phyloP scores from a whole-genome alignment of 345 rosid species.

The Salix udensis region DNA sequence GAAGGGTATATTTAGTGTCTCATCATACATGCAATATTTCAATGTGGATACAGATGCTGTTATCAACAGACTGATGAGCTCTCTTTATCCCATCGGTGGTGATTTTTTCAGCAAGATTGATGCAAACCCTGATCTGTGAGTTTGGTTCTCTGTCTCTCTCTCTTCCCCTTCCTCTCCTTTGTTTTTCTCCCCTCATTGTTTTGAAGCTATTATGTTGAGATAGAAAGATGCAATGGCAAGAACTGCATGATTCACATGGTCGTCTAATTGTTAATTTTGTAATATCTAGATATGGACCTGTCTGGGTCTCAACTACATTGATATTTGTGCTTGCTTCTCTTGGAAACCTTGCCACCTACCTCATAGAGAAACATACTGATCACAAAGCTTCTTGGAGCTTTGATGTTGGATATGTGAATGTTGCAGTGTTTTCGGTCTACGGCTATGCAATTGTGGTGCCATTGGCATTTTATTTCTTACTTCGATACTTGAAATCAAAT shows the following conservation, averaged over 20 bases:
- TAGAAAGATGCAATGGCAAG: background rate
- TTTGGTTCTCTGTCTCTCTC: conserved; percentile 11
- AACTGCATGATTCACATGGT: background rate
- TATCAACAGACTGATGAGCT: conserved; percentile 70
- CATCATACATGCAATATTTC: conserved; percentile 80
- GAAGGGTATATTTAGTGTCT: conserved; percentile 74
- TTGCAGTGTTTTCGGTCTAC: conserved; percentile 59
- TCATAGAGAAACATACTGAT: conserved; percentile 52
- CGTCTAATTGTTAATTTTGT: background rate
- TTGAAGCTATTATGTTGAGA: background rate
- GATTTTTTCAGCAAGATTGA: conserved; percentile 87
- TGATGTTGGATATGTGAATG: conserved; percentile 73
- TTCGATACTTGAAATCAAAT: conserved; percentile 71
- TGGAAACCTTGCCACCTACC: conserved; percentile 86
- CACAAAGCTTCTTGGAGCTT: conserved; percentile 66
- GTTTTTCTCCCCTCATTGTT: background rate
- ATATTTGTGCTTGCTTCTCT: conserved; percentile 72
- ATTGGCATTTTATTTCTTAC: conserved; percentile 75
- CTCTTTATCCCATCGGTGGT: conserved; percentile 63
- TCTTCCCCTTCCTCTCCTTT: background rate
- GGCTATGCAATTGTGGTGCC: conserved; percentile 79
- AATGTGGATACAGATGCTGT: conserved; percentile 87
- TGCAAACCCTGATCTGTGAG: conserved; percentile 97
- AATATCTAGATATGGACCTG: conserved; percentile 73
- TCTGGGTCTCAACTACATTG: conserved; percentile 91